A percentile compares a stretch with the other conserved stretches of the same genome.
Evolutionary conservation across 2,329 filamentous ascomycete genomes (phyloP).

Genomic region (Colletotrichum sp.): DNA sequence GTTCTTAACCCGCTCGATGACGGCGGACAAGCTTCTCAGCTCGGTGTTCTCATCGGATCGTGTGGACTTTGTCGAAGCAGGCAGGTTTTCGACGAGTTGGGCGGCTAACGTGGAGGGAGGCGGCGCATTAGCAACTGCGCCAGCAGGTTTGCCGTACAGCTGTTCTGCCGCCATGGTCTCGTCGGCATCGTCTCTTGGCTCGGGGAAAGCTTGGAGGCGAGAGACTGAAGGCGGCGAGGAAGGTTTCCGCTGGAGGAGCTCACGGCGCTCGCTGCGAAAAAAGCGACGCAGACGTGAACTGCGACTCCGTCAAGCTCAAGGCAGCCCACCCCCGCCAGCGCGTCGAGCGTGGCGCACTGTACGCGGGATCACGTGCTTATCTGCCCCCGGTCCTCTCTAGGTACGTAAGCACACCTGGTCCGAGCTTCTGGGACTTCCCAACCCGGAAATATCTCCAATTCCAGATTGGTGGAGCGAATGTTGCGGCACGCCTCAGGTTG

Average conservation of each 20-base stretch:
- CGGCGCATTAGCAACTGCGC: slow-evolving; percentile 42
- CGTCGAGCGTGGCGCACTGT: background rate
- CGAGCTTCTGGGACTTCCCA: background rate
- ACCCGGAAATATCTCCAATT: background rate
- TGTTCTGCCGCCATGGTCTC: slow-evolving; percentile 15
- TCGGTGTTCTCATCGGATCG: slow-evolving; percentile 73
- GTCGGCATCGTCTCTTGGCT: background rate
- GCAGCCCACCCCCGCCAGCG: background rate
- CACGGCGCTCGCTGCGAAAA: background rate
- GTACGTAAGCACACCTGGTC: background rate
- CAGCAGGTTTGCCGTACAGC: slow-evolving; percentile 13
- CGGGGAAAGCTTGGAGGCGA: background rate
- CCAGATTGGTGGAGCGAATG: background rate
- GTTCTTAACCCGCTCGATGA: slow-evolving; percentile 61
- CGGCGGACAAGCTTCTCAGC: slow-evolving; percentile 71
- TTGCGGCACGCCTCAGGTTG: background rate
- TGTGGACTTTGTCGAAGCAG: slow-evolving; percentile 65
- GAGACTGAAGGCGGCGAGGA: background rate
- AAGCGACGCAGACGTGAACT: background rate
- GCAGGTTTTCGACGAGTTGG: slow-evolving; percentile 83
- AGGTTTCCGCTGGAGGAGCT: background rate
- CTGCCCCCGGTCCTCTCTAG: background rate
- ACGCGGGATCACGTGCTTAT: slow-evolving; percentile 16
- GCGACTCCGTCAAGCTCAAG: background rate
- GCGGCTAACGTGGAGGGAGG: slow-evolving; percentile 86